Conservation (phyloP, 768 basidiomycete genomes). For the Tremella mesenterica region DNA sequence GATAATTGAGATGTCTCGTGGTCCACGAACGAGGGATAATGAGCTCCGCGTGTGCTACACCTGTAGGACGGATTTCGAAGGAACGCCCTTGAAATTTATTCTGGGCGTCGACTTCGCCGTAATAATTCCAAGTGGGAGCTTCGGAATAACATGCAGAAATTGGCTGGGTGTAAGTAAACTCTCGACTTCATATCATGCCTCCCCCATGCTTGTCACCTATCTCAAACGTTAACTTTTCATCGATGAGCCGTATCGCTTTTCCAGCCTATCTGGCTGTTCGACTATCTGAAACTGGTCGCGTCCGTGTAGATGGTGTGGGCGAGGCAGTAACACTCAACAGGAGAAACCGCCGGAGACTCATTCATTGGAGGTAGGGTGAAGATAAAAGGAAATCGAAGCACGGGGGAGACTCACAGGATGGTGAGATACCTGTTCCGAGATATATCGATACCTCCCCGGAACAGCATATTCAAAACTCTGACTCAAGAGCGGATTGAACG, state of each 20-base stretch:
- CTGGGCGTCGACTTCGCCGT: slow-evolving; percentile 88
- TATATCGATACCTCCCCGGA: slow-evolving; percentile 81
- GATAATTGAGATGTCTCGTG: slow-evolving; percentile 42
- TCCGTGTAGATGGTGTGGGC: no score
- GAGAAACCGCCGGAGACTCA: no score
- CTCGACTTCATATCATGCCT: no score
- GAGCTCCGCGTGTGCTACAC: slow-evolving; percentile 81
- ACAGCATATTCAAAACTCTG: slow-evolving; percentile 93
- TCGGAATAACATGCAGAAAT: slow-evolving; percentile 95
- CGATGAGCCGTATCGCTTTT: neutral
- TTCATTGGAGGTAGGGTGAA: neutral
- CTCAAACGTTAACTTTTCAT: no score
- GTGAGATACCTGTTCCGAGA: slow-evolving; percentile 95
- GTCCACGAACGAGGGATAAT: slow-evolving; percentile 62
- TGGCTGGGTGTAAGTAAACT: no score
- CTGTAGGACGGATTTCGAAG: slow-evolving; percentile 92
- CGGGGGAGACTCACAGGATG: slow-evolving; percentile 54
- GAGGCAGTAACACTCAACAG: no score
- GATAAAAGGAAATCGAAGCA: neutral
- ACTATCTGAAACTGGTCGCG: no score
- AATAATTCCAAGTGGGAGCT: slow-evolving; percentile 80
- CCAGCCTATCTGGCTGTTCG: no score
- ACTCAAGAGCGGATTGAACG: slow-evolving; percentile 92
- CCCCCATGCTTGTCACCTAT: slow-evolving; percentile 3
- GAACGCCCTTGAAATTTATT: slow-evolving; percentile 94